These are phyloP conservation scores for Umbelopsis ramanniana DNA, from an alignment of 192 early-diverging fungal genomes.

Conservation along the genomic window DNA sequence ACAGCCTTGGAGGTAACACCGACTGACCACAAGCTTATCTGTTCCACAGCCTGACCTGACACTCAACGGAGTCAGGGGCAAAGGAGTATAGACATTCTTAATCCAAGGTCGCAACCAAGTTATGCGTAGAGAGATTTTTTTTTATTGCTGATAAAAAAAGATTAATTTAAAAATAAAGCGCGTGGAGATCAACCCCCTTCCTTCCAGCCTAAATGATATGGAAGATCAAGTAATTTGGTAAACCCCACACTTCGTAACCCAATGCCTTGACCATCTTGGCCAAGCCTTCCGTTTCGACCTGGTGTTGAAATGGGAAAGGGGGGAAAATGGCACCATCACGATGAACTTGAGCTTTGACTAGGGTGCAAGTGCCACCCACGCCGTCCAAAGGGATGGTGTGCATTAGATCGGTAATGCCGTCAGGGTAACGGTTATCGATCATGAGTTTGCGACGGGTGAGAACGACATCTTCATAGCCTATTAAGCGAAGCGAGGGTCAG, in stretches of 20 bases:
- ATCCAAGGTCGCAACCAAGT: no score
- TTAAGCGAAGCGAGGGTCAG: no score
- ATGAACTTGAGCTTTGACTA: constrained; percentile 69
- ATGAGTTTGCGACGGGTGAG: constrained; percentile 49
- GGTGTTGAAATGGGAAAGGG: constrained; percentile 62
- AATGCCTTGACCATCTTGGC: constrained; percentile 70
- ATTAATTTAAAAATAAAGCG: no score
- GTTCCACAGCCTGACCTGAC: no score
- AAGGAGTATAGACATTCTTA: no score
- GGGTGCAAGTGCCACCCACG: constrained; percentile 69
- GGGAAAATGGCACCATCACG: constrained; percentile 71
- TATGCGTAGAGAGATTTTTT: no score
- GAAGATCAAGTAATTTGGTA: constrained; percentile 65
- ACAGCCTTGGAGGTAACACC: no score
- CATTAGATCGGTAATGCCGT: constrained; percentile 36
- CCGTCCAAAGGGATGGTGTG: constrained; percentile 60
- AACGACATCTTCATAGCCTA: constrained; percentile 47
- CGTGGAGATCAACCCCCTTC: no score
- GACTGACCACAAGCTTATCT: no score
- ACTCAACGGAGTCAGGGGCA: no score
- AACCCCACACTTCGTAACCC: constrained; percentile 65
- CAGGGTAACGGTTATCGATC: constrained; percentile 43
- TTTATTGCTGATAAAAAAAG: no score
- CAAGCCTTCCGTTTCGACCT: constrained; percentile 76
- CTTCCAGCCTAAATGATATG: constrained; percentile 47